Evolutionary conservation across 305 asterid species (phyloP), one percentile per base, ranked within the genome.

Genomic region (Fraxinus angustifolia): DNA sequence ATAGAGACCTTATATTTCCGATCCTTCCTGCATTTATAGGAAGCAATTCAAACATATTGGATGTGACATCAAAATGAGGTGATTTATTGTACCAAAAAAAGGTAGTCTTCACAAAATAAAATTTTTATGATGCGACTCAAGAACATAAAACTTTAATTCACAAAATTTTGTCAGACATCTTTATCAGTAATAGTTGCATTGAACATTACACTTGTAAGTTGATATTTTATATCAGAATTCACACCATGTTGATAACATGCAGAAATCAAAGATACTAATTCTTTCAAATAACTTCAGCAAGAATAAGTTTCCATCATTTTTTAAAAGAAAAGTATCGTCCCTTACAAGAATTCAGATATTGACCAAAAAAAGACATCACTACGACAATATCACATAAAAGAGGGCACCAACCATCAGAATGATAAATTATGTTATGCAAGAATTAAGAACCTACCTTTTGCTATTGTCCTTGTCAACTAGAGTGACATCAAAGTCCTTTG

Each of bases 401-500:
- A 12, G 38, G 16, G 40, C 3, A 3, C 31, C 38, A 68, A 30
- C 40, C 36, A 30, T 14, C 74, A 30, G n/a, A 67, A 58, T 30
- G 74, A 30, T 30, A 65, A 23, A 11, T 65, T 65, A 65, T 26
- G 72, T 26, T 65, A 23, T 65, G 72, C 35, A 65, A 65, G 72
- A 68, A 68, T 30, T 35, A 26, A 68, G 75, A 79, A 5, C 17
- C 79, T 21, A 90, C 96, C 91, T 87, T 5, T 84, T 8, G 36
- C 74, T 31, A 31, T 70, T 82, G 50, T 85, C 86, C 7, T 76
- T 31, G 33, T 86, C 91, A 11, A 1, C 74, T 5, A 92, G 90
- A 80, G 75, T 87, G 19, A 95, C 80, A 3, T 80, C 87, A 71
- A 95, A 93, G 45, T 93, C 99, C 82, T 91, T 90, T 0, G 97